Evolutionary conservation across 2,329 filamentous ascomycete species (phyloP).

Genomic region (Colletotrichum truncatum): DNA sequence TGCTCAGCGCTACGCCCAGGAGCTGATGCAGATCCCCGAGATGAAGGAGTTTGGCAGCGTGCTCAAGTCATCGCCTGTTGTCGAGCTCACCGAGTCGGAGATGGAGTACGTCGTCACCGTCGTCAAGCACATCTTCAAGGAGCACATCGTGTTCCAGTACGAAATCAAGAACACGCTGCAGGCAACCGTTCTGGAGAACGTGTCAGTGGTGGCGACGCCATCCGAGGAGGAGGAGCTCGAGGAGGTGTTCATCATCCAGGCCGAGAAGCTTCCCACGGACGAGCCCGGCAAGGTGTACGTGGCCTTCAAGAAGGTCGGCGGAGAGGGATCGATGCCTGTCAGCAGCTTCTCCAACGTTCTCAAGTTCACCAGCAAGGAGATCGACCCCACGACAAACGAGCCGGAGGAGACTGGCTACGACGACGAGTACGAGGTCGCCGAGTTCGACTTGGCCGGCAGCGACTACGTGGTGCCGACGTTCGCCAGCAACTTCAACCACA

Average conservation of each 20-base stretch:
- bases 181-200: conserved; percentile 89
- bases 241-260: conserved; percentile 94
- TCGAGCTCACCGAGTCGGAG: conserved; percentile 95
- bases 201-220: conserved; percentile 83
- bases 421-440: conserved; percentile 96
- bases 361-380: conserved; percentile 98
- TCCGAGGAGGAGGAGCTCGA: conserved; percentile 84
- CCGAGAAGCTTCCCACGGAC: conserved; percentile 82
- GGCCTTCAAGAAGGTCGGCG: conserved; percentile 85
- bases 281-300: conserved; percentile 95
- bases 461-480: conserved; percentile 96
- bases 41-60: conserved; percentile 89
- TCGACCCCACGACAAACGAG: conserved; percentile 92
- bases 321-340: conserved; percentile 79
- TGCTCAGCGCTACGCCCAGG: conserved; percentile 88
- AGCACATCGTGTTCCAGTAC: conserved; percentile 94
- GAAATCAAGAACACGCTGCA: conserved; percentile 97
- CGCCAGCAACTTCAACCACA: conserved; percentile 92
- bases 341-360: conserved; percentile 90
- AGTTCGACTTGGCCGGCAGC: conserved; percentile 88
- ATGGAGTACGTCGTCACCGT: conserved; percentile 96
- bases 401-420: conserved; percentile 94
- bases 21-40: conserved; percentile 89
- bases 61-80: conserved; percentile 86
- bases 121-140: conserved; percentile 98